phyloP scores from a whole-genome alignment of 441 rosid species.

The Geranium incanum region DNA sequence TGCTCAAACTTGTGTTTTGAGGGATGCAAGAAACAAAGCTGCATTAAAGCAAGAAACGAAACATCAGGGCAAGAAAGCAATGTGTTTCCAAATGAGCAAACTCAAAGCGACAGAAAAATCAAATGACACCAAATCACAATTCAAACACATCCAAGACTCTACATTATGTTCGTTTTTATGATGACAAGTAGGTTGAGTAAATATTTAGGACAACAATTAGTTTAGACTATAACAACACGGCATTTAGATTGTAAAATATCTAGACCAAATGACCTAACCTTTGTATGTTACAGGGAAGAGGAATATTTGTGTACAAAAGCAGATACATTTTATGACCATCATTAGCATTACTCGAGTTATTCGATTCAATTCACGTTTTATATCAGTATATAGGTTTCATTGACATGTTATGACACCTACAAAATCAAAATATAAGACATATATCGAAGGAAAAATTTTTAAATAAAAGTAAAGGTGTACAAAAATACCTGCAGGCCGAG shows the following conservation, averaged over 20 bases:
- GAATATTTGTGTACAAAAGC: not conserved
- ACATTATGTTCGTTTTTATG: no score
- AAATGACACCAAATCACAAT: not conserved
- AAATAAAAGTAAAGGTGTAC: not conserved
- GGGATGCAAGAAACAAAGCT: constrained; percentile 96
- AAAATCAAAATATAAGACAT: no score
- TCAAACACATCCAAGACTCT: not conserved
- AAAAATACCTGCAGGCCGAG: constrained; percentile 77
- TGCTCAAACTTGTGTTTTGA: constrained; percentile 87
- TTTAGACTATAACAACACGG: no score
- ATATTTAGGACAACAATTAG: no score
- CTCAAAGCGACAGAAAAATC: not conserved
- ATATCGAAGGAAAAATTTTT: no score
- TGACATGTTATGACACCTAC: not conserved
- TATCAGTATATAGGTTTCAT: not conserved
- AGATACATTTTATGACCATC: not conserved
- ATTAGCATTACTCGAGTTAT: not conserved
- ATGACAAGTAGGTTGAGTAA: no score
- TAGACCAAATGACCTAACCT: no score
- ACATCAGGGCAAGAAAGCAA: constrained; percentile 9
- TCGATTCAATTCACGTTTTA: not conserved
- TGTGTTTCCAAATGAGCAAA: not conserved
- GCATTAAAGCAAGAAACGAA: constrained; percentile 20
- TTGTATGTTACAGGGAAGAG: no score
- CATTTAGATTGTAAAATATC: no score